Conservation (phyloP, 495 filamentous ascomycete genomes). For the Xylaria castorea region DNA sequence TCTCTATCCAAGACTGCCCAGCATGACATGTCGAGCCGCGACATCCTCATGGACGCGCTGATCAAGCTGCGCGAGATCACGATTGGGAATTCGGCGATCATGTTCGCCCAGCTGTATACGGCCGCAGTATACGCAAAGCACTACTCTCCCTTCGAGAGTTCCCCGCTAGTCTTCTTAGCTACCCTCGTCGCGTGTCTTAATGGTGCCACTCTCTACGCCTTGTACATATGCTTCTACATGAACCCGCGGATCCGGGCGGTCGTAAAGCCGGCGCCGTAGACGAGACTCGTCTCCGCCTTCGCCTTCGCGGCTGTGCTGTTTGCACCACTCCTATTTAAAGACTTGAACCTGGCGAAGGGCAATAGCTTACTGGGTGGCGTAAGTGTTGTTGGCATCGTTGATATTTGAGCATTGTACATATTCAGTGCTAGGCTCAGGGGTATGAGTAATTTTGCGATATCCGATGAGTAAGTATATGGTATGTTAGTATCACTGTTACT, state of each 20-base stretch:
- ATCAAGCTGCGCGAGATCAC: constrained; percentile 69
- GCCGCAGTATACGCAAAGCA: constrained; percentile 70
- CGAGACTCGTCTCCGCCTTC: constrained; percentile 60
- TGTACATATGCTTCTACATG: constrained; percentile 59
- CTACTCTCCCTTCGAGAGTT: constrained; percentile 76
- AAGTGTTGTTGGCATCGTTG: constrained; percentile 61
- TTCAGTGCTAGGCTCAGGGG: constrained; percentile 57
- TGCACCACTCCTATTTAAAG: constrained; percentile 60
- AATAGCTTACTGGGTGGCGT: constrained; percentile 63
- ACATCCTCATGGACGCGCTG: constrained; percentile 63
- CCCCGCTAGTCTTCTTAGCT: constrained; percentile 72
- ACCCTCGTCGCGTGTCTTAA: constrained; percentile 64
- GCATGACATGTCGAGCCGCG: constrained; percentile 51
- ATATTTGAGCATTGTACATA: constrained; percentile 62
- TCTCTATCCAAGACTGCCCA: constrained; percentile 63
- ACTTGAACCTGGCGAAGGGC: constrained; percentile 64
- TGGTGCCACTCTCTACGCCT: constrained; percentile 58
- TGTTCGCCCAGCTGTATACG: constrained; percentile 68
- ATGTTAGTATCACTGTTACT: neutral
- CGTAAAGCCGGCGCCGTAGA: constrained; percentile 58
- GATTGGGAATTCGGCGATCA: constrained; percentile 66
- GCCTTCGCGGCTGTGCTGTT: constrained; percentile 67
- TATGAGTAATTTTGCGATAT: constrained; percentile 53
- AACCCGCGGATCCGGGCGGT: constrained; percentile 45
- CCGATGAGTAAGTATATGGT: constrained; percentile 25